Evolutionary conservation across 768 basidiomycete genomes (phyloP), one percentile per base, ranked within the genome.

Genomic region (Tricholomella constricta): DNA sequence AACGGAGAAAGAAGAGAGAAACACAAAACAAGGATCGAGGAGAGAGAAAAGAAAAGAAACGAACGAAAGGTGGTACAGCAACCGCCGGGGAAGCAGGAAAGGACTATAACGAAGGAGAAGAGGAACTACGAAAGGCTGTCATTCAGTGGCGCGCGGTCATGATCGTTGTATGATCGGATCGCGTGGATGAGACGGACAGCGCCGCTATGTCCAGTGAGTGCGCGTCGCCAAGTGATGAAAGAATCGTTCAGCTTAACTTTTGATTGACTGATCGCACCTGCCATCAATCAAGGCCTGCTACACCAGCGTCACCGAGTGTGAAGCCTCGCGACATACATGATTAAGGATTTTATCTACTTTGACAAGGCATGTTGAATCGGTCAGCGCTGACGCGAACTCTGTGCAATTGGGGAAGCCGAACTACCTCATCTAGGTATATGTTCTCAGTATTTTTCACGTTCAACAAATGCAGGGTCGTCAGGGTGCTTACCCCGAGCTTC

Each of bases 251-350:
- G 12, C 7, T 26, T 23, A 6, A 26, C 10, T 14, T 26, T 42
- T 42, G 41, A 42, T 42, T 42, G 41, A 42, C 41, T 42, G 41
- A 42, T 42, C 14, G 11, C 23, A 45, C 27, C 43, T 44, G 43
- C n/a, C 43, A 31, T 26, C 25, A n/a, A n/a, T n/a, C n/a, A n/a
- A n/a, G n/a, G n/a, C n/a, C n/a, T n/a, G n/a, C n/a, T n/a, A n/a
- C n/a, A n/a, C n/a, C n/a, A n/a, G n/a, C n/a, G n/a, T n/a, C n/a
- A n/a, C n/a, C n/a, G n/a, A n/a, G n/a, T n/a, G n/a, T n/a, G 25
- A 11, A 25, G 4, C 36, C 14, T 37, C n/a, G 36, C 17, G 36
- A 46, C n/a, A 19, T 35, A 12, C 6, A 45, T 22, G 6, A 43
- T 20, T 22, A n/a, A n/a, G n/a, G n/a, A n/a, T n/a, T n/a, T n/a